Conservation (phyloP, 2,329 filamentous ascomycete species). For the Calonectria ilicicola region DNA sequence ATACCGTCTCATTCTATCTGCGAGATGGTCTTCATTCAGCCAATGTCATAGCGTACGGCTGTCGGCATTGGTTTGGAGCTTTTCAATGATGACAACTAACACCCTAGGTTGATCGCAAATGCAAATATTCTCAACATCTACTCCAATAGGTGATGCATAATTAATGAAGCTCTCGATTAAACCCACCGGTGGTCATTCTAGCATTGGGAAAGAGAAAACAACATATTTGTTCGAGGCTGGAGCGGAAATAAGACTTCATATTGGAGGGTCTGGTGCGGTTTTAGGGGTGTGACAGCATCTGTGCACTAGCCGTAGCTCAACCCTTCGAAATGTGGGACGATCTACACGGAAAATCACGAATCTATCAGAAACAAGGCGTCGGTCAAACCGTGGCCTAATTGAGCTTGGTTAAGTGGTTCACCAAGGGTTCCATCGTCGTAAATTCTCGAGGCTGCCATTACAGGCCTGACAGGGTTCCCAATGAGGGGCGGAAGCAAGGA, state of each 20-base stretch:
- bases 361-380: background rate
- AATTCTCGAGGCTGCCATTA: too few relatives aligned
- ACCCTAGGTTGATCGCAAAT: background rate
- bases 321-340: background rate
- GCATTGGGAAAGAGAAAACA: background rate
- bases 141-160: background rate
- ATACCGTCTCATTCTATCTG: background rate
- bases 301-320: background rate
- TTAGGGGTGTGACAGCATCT: background rate
- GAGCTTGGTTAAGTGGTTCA: background rate
- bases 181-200: background rate
- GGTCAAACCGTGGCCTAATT: background rate
- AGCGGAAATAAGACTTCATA: background rate
- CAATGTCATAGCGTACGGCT: background rate
- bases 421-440: too few relatives aligned
- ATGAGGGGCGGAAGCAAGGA: background rate
- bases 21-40: background rate
- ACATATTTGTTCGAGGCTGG: background rate
- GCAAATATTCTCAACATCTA: background rate
- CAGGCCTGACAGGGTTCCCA: background rate
- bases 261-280: background rate
- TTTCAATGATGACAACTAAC: background rate
- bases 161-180: background rate
- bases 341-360: background rate
- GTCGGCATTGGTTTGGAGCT: background rate